Conservation (phyloP, 805 yeast genomes). For the Myxozyma kluyveri region DNA sequence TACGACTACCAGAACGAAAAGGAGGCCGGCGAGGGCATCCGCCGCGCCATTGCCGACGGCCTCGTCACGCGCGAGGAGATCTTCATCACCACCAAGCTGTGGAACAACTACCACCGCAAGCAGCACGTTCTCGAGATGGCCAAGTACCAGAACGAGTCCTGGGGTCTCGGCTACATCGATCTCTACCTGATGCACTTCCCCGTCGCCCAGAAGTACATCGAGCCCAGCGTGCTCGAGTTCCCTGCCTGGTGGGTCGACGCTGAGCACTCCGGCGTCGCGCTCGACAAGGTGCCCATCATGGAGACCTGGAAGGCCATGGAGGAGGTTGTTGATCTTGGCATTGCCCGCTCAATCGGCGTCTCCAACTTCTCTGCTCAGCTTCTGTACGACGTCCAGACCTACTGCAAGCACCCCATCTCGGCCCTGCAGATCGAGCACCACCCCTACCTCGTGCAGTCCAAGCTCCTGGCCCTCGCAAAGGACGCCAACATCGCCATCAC, state of each 20-base stretch:
- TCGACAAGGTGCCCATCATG: conserved; percentile 40
- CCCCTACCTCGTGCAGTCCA: conserved; percentile 77
- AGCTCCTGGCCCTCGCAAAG: conserved; percentile 58
- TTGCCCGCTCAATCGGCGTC: conserved; percentile 65
- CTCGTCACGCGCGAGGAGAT: conserved; percentile 70
- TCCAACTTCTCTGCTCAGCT: conserved; percentile 66
- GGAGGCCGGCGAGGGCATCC: conserved; percentile 63
- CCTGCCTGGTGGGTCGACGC: conserved; percentile 44
- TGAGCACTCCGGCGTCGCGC: conserved; percentile 39
- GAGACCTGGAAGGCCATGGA: conserved; percentile 67
- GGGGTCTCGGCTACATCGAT: conserved; percentile 74
- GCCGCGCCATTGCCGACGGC: conserved; percentile 64
- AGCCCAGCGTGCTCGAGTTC: conserved; percentile 72
- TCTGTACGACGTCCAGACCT: conserved; percentile 51
- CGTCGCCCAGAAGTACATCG: conserved; percentile 63
- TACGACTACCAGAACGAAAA: conserved; percentile 67
- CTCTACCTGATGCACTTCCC: conserved; percentile 87
- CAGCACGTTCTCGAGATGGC: conserved; percentile 63
- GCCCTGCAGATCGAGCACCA: conserved; percentile 86
- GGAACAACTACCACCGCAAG: conserved; percentile 71
- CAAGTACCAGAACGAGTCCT: conserved; percentile 60
- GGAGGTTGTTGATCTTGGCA: conserved; percentile 52
- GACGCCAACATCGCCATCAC: conserved; percentile 59
- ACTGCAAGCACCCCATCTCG: conserved; percentile 46
- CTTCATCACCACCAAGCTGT: conserved; percentile 74